These are phyloP conservation scores for Paramyrothecium roridum DNA, from an alignment of 2,329 filamentous ascomycete species.

Conservation along the genomic window DNA sequence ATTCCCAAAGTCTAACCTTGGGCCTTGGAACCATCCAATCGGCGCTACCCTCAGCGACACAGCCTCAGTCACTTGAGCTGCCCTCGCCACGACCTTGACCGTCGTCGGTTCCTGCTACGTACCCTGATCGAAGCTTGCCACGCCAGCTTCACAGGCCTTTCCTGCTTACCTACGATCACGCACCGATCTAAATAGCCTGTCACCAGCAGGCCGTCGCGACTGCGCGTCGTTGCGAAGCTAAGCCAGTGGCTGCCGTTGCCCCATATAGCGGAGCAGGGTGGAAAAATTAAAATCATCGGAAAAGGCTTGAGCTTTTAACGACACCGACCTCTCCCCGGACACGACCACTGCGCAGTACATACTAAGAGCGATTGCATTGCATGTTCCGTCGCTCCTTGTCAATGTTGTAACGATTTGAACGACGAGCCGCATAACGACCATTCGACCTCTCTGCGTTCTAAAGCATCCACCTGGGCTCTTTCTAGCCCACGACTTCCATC, in stretches of 20 bases:
- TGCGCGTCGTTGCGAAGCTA: neutral
- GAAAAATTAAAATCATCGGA: neutral
- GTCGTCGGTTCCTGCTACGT: constrained; percentile 5
- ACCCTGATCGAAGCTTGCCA: constrained; percentile 15
- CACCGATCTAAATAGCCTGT: too few species aligned
- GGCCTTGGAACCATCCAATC: neutral
- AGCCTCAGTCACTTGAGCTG: neutral
- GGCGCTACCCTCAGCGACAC: neutral
- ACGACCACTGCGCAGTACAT: neutral
- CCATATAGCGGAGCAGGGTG: neutral
- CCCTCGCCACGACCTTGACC: neutral
- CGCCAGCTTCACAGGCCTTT: constrained; percentile 10
- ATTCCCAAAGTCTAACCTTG: neutral
- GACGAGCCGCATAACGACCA: too few species aligned
- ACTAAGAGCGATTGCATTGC: too few species aligned
- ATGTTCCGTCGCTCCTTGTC: too few species aligned
- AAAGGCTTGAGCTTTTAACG: neutral
- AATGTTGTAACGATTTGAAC: too few species aligned
- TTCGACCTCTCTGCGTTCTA: too few species aligned
- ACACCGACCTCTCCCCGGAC: neutral
- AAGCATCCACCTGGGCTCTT: too few species aligned
- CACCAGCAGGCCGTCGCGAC: neutral
- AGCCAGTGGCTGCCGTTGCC: neutral
- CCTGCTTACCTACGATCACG: neutral
- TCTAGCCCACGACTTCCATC: too few species aligned